Conservation (phyloP, 768 basidiomycete genomes). For the Psilocybe azurescens region DNA sequence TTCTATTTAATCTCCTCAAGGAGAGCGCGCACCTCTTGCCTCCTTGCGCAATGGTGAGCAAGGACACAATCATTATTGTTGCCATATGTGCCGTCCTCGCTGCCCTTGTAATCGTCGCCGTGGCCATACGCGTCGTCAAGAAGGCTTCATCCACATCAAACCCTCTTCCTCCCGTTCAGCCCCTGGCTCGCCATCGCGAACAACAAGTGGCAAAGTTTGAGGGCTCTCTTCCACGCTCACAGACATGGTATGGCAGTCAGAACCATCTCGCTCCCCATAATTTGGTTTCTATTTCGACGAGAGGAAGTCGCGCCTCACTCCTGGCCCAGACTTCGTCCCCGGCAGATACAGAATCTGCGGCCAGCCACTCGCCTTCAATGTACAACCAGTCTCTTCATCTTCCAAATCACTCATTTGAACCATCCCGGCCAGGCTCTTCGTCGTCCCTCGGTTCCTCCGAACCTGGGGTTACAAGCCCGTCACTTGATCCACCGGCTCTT, state of each 20-base stretch:
- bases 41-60: constrained; percentile 27
- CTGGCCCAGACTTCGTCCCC: constrained; percentile 27
- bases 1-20: constrained; percentile 15
- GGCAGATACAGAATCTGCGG: constrained; percentile 10
- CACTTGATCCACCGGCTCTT: constrained; percentile 20
- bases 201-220: constrained; percentile 50
- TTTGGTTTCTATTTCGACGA: constrained; percentile 21
- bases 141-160: constrained; percentile 33
- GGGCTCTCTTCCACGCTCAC: constrained; percentile 18
- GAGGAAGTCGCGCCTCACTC: constrained; percentile 40
- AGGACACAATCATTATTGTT: constrained; percentile 54
- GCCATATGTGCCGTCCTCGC: constrained; percentile 50
- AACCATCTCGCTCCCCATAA: constrained; percentile 30
- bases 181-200: constrained; percentile 66
- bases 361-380: constrained; percentile 11
- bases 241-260: constrained; percentile 21
- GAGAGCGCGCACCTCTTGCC: constrained; percentile 3
- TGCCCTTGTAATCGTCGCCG: constrained; percentile 39
- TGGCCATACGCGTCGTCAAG: constrained; percentile 43
- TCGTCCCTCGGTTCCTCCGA: constrained; percentile 31
- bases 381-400: constrained; percentile 26
- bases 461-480: constrained; percentile 15
- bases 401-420: constrained; percentile 29
- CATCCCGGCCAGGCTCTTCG: constrained; percentile 32
- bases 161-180: constrained; percentile 70